Evolutionary conservation across 106 monocot species (phyloP).

Genomic region (Apostasia ramifera): DNA sequence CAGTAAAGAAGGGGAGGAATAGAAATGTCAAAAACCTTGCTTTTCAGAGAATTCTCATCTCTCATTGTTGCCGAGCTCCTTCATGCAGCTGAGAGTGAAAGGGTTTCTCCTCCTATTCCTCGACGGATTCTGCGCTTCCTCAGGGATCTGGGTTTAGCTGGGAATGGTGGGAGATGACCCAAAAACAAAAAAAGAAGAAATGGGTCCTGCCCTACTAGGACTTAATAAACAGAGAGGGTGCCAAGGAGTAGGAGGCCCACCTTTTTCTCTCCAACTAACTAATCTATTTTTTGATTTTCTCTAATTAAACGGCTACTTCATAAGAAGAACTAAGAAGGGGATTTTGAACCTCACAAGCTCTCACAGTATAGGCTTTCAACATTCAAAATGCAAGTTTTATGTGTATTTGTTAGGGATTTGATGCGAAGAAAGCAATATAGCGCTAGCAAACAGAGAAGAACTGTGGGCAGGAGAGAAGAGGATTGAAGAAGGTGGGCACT

Average conservation of each 20-base stretch:
- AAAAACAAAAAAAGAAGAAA: neutral
- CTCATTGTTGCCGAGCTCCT: conserved; percentile 68
- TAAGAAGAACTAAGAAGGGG: neutral
- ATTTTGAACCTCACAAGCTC: conserved; percentile 3
- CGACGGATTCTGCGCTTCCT: neutral
- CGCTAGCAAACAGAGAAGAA: conserved; percentile 6
- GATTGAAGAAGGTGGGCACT: neutral
- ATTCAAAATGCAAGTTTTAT: conserved; percentile 5
- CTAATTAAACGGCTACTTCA: neutral
- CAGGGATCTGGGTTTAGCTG: neutral
- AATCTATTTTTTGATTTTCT: neutral
- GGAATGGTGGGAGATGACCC: neutral
- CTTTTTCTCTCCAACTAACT: conserved; percentile 6
- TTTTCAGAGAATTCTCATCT: conserved; percentile 83
- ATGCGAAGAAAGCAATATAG: conserved; percentile 17
- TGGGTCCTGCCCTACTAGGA: neutral
- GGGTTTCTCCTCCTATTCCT: neutral
- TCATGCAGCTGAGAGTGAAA: conserved; percentile 42
- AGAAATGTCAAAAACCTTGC: conserved; percentile 54
- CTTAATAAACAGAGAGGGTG: neutral
- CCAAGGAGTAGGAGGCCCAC: conserved; percentile 1
- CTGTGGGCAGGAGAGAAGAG: conserved; percentile 7
- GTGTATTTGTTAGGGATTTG: conserved; percentile 17
- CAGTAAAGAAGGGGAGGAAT: neutral
- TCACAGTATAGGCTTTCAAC: neutral